phyloP scores from a whole-genome alignment of 2,329 filamentous ascomycete genomes.

The Apiospora phragmitis region DNA sequence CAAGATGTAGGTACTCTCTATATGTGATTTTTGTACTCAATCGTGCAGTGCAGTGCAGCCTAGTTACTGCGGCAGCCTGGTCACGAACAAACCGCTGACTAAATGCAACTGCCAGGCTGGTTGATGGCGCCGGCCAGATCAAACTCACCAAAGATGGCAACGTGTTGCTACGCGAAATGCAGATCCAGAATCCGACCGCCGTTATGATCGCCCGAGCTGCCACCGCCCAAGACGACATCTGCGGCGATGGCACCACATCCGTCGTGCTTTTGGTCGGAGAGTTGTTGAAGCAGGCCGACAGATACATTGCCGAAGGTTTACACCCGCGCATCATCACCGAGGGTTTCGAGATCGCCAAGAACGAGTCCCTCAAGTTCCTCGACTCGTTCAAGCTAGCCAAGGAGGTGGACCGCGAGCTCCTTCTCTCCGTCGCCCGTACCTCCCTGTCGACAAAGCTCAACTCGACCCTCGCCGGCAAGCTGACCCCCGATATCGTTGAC shows the following conservation, averaged over 20 bases:
- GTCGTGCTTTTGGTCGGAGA: conserved; percentile 95
- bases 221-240: conserved; percentile 97
- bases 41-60: background rate
- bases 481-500: conserved; percentile 95
- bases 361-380: conserved; percentile 90
- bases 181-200: conserved; percentile 98
- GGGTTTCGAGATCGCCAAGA: conserved; percentile 95
- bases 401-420: conserved; percentile 88
- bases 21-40: background rate
- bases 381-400: conserved; percentile 88
- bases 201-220: conserved; percentile 82
- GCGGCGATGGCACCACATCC: conserved; percentile 95
- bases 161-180: conserved; percentile 75
- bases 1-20: conserved; percentile 71
- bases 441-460: conserved; percentile 96
- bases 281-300: conserved; percentile 94
- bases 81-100: background rate
- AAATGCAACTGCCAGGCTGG: conserved; percentile 48
- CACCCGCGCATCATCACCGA: conserved; percentile 97
- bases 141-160: conserved; percentile 97
- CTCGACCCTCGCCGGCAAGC: conserved; percentile 79
- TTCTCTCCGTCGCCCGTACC: conserved; percentile 89
- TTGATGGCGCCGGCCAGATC: conserved; percentile 77
- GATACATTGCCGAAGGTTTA: conserved; percentile 94
- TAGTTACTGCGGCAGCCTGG: background rate